These are phyloP conservation scores for Fraxinus excelsior DNA, from an alignment of 257 asterid species.

Conservation along the genomic window DNA sequence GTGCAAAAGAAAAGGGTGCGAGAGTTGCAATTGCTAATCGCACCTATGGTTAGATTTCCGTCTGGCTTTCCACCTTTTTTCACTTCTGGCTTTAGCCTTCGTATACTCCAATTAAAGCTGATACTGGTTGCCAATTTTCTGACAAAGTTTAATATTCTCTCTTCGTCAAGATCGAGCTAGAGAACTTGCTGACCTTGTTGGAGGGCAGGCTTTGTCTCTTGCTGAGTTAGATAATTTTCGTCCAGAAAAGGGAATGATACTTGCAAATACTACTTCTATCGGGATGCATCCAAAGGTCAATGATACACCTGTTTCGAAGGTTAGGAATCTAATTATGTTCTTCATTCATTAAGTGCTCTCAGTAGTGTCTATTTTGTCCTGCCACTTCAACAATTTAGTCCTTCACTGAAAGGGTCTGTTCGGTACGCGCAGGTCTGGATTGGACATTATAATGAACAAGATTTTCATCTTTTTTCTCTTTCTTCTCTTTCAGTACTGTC, in stretches of 20 bases:
- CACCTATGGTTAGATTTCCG: constrained; percentile 70
- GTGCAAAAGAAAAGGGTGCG: constrained; percentile 97
- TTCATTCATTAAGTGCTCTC: constrained; percentile 3
- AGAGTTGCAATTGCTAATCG: constrained; percentile 90
- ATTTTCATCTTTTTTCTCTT: not conserved
- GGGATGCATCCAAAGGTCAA: constrained; percentile 98
- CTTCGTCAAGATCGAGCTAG: constrained; percentile 68
- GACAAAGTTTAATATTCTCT: not conserved
- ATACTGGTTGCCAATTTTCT: not conserved
- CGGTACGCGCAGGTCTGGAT: not conserved
- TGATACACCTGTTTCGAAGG: constrained; percentile 90
- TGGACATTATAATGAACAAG: not conserved
- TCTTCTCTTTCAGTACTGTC: not conserved
- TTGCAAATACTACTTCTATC: constrained; percentile 91
- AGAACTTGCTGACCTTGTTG: constrained; percentile 75
- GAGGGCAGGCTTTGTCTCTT: constrained; percentile 81
- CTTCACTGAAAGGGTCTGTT: not conserved
- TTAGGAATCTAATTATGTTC: constrained; percentile 26
- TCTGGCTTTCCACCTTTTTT: constrained; percentile 24
- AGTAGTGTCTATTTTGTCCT: not conserved
- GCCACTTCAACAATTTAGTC: not conserved
- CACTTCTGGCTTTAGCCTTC: not conserved
- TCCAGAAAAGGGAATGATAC: constrained; percentile 91
- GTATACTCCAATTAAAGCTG: not conserved
- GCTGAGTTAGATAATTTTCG: constrained; percentile 64